Conservation (phyloP, 495 filamentous ascomycete genomes). For the Penicillium taxi region DNA sequence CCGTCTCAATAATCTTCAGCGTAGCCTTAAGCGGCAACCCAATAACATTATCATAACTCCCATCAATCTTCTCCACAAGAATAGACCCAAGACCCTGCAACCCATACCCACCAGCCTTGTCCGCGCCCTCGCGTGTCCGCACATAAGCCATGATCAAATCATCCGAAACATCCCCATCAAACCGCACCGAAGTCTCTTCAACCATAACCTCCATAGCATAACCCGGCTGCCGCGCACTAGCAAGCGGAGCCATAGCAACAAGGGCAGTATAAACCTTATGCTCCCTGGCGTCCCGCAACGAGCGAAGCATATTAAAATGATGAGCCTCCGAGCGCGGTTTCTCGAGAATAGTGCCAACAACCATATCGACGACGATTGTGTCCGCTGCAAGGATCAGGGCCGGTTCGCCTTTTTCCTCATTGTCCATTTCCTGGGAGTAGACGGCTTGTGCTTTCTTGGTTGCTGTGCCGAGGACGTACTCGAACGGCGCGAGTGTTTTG, state of each 20-base stretch:
- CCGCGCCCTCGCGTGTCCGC: constrained; percentile 79
- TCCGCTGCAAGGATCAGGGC: constrained; percentile 85
- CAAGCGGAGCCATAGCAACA: constrained; percentile 69
- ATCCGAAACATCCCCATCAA: constrained; percentile 66
- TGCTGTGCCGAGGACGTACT: constrained; percentile 86
- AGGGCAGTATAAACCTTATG: constrained; percentile 84
- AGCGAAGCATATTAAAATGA: constrained; percentile 73
- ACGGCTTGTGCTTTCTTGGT: constrained; percentile 71
- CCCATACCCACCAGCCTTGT: constrained; percentile 96
- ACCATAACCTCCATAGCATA: constrained; percentile 74
- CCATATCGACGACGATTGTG: constrained; percentile 69
- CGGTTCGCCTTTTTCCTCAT: constrained; percentile 56
- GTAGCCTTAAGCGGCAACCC: constrained; percentile 82
- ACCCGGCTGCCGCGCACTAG: constrained; percentile 67
- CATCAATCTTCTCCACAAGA: constrained; percentile 80
- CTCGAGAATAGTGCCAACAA: constrained; percentile 67
- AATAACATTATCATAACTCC: constrained; percentile 88
- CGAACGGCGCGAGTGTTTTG: constrained; percentile 72
- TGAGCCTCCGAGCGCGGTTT: constrained; percentile 76
- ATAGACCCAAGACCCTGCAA: constrained; percentile 83
- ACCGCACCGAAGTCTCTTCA: constrained; percentile 81
- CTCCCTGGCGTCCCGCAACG: constrained; percentile 59
- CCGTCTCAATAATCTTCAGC: constrained; percentile 77
- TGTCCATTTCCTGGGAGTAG: constrained; percentile 60
- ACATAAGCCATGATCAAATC: constrained; percentile 85